phyloP scores from a whole-genome alignment of 768 basidiomycete genomes.

The Suillus plorans region DNA sequence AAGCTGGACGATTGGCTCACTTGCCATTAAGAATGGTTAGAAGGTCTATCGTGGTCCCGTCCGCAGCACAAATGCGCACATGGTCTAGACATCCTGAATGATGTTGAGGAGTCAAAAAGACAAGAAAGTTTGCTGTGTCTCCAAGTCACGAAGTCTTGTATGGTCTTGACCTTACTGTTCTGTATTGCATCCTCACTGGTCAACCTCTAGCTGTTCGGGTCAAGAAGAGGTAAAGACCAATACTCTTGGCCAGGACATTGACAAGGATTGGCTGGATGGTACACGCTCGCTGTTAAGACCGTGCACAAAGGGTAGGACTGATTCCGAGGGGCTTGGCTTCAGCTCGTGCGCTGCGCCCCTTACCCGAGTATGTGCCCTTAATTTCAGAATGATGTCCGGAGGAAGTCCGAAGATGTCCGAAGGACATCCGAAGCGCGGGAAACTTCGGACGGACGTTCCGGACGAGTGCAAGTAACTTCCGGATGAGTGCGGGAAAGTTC shows the following conservation, averaged over 20 bases:
- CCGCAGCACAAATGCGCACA: conserved; percentile 63
- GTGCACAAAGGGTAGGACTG: too few relatives aligned
- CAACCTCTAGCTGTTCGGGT: conserved; percentile 50
- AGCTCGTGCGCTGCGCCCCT: too few relatives aligned
- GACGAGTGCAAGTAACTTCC: too few relatives aligned
- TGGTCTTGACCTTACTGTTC: conserved; percentile 76
- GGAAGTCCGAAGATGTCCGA: too few relatives aligned
- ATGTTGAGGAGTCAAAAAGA: conserved; percentile 67
- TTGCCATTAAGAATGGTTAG: conserved; percentile 68
- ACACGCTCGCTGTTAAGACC: conserved; percentile 66
- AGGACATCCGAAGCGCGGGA: too few relatives aligned
- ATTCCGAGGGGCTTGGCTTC: too few relatives aligned
- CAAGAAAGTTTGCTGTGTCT: conserved; percentile 82
- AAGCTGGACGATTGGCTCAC: conserved; percentile 67
- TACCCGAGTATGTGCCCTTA: too few relatives aligned
- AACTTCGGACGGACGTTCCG: too few relatives aligned
- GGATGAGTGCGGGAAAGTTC: too few relatives aligned
- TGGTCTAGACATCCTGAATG: conserved; percentile 63
- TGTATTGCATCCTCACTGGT: conserved; percentile 78
- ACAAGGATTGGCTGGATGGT: conserved; percentile 69
- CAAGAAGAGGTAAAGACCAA: conserved; percentile 58
- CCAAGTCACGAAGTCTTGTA: conserved; percentile 79
- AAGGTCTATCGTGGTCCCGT: conserved; percentile 79
- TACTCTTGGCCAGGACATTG: conserved; percentile 73
- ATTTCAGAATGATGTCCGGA: too few relatives aligned